A percentile compares a stretch with the other conserved stretches of the same genome.
Conservation (phyloP, 495 filamentous ascomycete genomes). For the Tuber borchii region DNA sequence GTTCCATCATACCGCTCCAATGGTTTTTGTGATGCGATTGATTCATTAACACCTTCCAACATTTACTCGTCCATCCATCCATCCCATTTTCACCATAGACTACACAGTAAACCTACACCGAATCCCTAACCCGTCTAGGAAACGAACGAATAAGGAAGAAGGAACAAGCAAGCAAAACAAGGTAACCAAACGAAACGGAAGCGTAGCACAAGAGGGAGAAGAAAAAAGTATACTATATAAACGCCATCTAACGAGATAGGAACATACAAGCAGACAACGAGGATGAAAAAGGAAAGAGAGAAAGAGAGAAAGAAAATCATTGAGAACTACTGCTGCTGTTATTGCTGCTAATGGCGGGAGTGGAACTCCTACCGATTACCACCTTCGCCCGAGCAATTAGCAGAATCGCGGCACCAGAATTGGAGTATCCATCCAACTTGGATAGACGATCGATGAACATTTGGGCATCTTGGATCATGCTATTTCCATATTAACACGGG, state of each 20-base stretch:
- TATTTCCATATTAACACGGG: slow-evolving; percentile 44
- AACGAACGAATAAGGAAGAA: background rate
- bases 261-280: slow-evolving; percentile 3
- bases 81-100: background rate
- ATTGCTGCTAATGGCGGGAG: slow-evolving; percentile 9
- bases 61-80: background rate
- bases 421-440: slow-evolving; percentile 73
- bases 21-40: slow-evolving; percentile 8
- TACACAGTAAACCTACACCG: slow-evolving; percentile 1
- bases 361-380: slow-evolving; percentile 38
- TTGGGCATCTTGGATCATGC: slow-evolving; percentile 73
- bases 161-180: slow-evolving; percentile 6
- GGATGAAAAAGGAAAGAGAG: slow-evolving; percentile 4
- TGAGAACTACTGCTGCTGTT: slow-evolving; percentile 10
- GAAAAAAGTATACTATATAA: background rate
- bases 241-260: background rate
- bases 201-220: background rate
- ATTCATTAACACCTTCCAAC: background rate
- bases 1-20: background rate
- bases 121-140: slow-evolving; percentile 20
- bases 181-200: background rate
- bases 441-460: slow-evolving; percentile 65
- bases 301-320: background rate
- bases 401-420: slow-evolving; percentile 61
- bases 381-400: slow-evolving; percentile 61